These are phyloP conservation scores for Nakazawaea molendinolei DNA, from an alignment of 805 yeast genomes.

Conservation along the genomic window DNA sequence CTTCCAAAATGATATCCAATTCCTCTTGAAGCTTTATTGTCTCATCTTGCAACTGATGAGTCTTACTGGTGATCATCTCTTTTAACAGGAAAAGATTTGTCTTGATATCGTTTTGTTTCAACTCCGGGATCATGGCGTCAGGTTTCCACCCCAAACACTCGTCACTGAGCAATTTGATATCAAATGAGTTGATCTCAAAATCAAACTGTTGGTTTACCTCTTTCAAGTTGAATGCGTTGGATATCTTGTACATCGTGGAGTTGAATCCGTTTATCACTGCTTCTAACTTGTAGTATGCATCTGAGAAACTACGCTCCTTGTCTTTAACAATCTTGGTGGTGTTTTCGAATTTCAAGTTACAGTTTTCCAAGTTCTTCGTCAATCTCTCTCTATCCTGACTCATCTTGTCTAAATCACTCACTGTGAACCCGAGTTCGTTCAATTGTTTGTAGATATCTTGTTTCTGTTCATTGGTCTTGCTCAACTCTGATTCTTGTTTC, in stretches of 20 bases:
- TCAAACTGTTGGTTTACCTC: slow-evolving; percentile 18
- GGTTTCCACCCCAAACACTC: slow-evolving; percentile 40
- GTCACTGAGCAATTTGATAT: slow-evolving; percentile 30
- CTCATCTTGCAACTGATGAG: slow-evolving; percentile 50
- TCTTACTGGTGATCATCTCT: slow-evolving; percentile 35
- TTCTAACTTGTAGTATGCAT: slow-evolving; percentile 44
- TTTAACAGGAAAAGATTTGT: slow-evolving; percentile 36
- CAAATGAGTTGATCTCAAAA: slow-evolving; percentile 32
- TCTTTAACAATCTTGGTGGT: slow-evolving; percentile 37
- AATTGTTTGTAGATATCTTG: slow-evolving; percentile 36
- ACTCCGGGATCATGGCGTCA: slow-evolving; percentile 33
- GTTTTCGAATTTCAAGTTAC: slow-evolving; percentile 37
- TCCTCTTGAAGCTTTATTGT: slow-evolving; percentile 50
- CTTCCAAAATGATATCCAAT: slow-evolving; percentile 49
- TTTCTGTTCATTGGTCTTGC: slow-evolving; percentile 30
- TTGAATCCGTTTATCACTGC: slow-evolving; percentile 51
- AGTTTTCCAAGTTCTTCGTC: slow-evolving; percentile 43
- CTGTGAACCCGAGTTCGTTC: slow-evolving; percentile 48
- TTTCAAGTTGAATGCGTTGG: slow-evolving; percentile 17
- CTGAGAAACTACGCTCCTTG: slow-evolving; percentile 43
- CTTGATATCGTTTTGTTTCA: slow-evolving; percentile 25
- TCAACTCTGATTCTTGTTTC: slow-evolving; percentile 35
- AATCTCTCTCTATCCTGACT: slow-evolving; percentile 55
- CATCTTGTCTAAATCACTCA: slow-evolving; percentile 56
- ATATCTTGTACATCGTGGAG: slow-evolving; percentile 42